A percentile compares a stretch with the other conserved stretches of the same genome.
These are phyloP conservation scores for Puccinia triticina DNA, from an alignment of 1,284 basidiomycete genomes.

Conservation along the genomic window DNA sequence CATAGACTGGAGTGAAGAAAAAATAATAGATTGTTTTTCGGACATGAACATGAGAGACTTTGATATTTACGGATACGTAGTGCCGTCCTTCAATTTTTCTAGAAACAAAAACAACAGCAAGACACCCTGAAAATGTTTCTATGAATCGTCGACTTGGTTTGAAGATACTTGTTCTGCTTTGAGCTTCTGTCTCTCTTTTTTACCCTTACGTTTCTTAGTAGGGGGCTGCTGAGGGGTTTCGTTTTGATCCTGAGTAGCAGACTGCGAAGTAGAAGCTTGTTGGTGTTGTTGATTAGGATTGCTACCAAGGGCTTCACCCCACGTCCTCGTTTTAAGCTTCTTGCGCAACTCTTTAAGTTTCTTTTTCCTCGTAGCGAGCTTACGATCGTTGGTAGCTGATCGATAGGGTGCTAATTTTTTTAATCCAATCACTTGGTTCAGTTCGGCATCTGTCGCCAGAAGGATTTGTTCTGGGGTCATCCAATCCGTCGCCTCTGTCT, in stretches of 20 bases:
- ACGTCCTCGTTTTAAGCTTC: constrained; percentile 64
- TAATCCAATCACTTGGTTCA: constrained; percentile 85
- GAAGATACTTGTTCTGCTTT: constrained; percentile 17
- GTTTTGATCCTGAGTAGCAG: constrained; percentile 43
- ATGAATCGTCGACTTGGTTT: not conserved
- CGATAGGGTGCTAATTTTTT: constrained; percentile 91
- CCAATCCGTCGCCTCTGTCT: constrained; percentile 71
- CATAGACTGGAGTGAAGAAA: not conserved
- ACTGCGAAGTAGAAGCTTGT: constrained; percentile 54
- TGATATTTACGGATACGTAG: not conserved
- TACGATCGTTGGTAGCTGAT: constrained; percentile 60
- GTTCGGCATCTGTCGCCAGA: constrained; percentile 85
- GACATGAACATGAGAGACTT: not conserved
- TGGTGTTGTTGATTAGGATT: constrained; percentile 51
- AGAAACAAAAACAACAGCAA: not conserved
- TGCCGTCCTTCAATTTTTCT: not conserved
- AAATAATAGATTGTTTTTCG: not conserved
- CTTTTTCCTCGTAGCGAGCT: constrained; percentile 69
- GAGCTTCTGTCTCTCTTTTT: constrained; percentile 61
- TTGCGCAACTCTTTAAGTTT: constrained; percentile 75
- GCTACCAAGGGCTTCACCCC: constrained; percentile 62
- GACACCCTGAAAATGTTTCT: not conserved
- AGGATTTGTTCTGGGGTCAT: constrained; percentile 86
- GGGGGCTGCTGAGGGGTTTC: constrained; percentile 51
- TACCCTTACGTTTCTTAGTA: constrained; percentile 62